These are phyloP conservation scores for Agastache rugosa DNA, from an alignment of 257 asterid species.

Conservation along the genomic window DNA sequence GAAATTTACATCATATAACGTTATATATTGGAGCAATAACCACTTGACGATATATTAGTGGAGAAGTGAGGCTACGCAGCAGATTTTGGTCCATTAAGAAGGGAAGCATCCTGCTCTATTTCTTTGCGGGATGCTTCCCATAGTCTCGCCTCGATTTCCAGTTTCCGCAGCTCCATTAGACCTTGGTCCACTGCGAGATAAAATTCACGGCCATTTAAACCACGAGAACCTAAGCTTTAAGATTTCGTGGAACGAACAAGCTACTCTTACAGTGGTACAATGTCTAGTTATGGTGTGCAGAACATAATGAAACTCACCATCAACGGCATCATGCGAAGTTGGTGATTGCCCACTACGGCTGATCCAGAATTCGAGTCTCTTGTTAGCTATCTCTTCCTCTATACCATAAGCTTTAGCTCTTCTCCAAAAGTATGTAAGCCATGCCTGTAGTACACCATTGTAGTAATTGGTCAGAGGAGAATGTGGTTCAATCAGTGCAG, in stretches of 20 bases:
- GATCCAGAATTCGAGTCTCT: slow-evolving; percentile 83
- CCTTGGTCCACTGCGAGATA: slow-evolving; percentile 77
- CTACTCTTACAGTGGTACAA: background rate
- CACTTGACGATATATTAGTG: background rate
- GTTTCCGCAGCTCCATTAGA: slow-evolving; percentile 74
- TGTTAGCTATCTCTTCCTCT: slow-evolving; percentile 76
- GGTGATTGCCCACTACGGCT: slow-evolving; percentile 86
- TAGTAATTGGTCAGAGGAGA: slow-evolving; percentile 5
- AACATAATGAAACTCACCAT: slow-evolving; percentile 56
- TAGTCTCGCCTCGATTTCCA: slow-evolving; percentile 80
- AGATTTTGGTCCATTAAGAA: slow-evolving; percentile 46
- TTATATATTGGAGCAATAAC: background rate
- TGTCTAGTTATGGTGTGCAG: slow-evolving; percentile 1
- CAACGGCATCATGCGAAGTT: slow-evolving; percentile 86
- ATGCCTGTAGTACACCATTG: slow-evolving; percentile 61
- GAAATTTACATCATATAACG: slow-evolving; percentile 27
- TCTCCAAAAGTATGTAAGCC: slow-evolving; percentile 96
- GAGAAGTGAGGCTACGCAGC: slow-evolving; percentile 24
- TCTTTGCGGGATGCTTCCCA: slow-evolving; percentile 97
- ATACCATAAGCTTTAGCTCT: slow-evolving; percentile 86
- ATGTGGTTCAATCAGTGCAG: slow-evolving; percentile 3
- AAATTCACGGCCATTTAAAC: background rate
- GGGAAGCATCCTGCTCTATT: slow-evolving; percentile 60
- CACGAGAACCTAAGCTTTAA: too few relatives aligned
- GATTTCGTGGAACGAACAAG: background rate